Base-by-base conservation (phyloP, 2,329 filamentous ascomycete species). In the Neonectria neomacrospora region DNA sequence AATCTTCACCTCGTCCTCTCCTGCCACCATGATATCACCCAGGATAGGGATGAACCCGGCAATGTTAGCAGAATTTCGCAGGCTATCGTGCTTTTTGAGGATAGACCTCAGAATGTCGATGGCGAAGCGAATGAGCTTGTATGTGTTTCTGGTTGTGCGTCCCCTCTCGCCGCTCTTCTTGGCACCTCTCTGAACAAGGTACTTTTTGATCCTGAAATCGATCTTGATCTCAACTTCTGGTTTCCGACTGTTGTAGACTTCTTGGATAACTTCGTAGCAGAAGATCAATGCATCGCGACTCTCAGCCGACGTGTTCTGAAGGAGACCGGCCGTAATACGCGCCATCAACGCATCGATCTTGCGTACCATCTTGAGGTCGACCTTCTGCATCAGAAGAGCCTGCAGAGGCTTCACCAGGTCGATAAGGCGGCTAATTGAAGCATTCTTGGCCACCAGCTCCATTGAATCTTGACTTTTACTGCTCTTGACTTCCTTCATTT, bases 401-500 rank as follows among this genome's bases (percentile, higher is more conserved):
- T 92, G 91, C 50, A 98, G 82, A 1, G 96, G 96, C 56, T 85
- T 85, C 54, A 97, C 85, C 4, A 99, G 86, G 53, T 90, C 87
- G 51, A 90, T 88, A 6, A 98, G 85, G 60, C 90, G 88, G 54
- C 80, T 83, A 23, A 97, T 83, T 1, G 94, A 95, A 2, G 93
- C 90, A 51, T 90, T 94, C 73, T 90, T 92, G 26, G 96, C 91
- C 67, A 98, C 85, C 16, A 98, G 83, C 77, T 98, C 95, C 90
- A 98, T 96, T 0, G 96, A 97, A 75, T 99, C 96, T 73, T 94
- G 97, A 75, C 94, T 97, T 83, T 98, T 99, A 83, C 92, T 97
- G 78, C 92, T 96, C 82, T 97, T 98, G 60, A 99, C 91, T 80
- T 99, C 96, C 78, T 96, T 97, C 90, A 96, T 97, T 78, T 95